These are phyloP conservation scores for Aspergillus hancockii DNA, from an alignment of 495 filamentous ascomycete genomes.

Conservation along the genomic window DNA sequence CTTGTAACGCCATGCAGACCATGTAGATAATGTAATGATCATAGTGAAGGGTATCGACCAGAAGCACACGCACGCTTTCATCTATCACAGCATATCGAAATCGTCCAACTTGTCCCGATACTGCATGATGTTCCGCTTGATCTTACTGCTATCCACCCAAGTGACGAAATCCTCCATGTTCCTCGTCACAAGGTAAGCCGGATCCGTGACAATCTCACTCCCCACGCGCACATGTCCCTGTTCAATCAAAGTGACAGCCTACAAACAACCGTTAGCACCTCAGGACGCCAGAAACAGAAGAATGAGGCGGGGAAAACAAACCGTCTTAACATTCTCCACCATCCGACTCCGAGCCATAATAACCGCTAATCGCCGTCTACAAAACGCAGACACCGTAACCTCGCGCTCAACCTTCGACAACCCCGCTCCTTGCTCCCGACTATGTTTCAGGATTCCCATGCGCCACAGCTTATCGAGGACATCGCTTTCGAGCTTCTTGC, in stretches of 20 bases:
- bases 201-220: conserved; percentile 85
- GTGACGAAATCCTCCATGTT: conserved; percentile 97
- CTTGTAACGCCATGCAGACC: conserved; percentile 4
- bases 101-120: conserved; percentile 96
- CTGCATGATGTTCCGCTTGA: conserved; percentile 89
- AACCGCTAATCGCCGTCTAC: conserved; percentile 75
- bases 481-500: conserved; percentile 77
- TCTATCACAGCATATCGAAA: conserved; percentile 76
- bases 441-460: conserved; percentile 80
- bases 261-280: conserved; percentile 7
- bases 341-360: conserved; percentile 87
- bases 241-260: conserved; percentile 82
- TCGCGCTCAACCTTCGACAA: conserved; percentile 83
- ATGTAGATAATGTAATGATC: conserved; percentile 4
- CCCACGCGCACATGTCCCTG: conserved; percentile 95
- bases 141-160: conserved; percentile 95
- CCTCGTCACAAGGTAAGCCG: conserved; percentile 54
- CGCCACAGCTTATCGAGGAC: conserved; percentile 86
- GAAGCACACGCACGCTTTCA: not conserved
- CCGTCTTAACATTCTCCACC: conserved; percentile 79
- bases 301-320: conserved; percentile 26
- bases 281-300: too few relatives aligned
- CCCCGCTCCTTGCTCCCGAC: conserved; percentile 53
- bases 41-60: conserved; percentile 12
- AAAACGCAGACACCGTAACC: conserved; percentile 83